These are phyloP conservation scores for Cryphonectria parasitica DNA, from an alignment of 2,329 filamentous ascomycete species.

Conservation along the genomic window DNA sequence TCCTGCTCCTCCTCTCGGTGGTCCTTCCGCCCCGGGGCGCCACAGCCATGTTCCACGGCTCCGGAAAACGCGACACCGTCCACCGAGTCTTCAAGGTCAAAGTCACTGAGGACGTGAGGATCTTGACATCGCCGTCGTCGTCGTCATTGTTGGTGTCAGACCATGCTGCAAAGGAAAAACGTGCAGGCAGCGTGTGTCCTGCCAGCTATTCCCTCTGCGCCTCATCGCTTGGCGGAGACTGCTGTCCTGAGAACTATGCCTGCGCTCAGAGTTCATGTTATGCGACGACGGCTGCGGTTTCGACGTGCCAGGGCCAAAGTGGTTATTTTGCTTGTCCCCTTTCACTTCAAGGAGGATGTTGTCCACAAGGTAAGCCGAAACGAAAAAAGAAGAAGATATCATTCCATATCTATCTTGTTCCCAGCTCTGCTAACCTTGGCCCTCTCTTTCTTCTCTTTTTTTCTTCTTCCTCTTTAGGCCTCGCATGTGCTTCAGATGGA, in stretches of 20 bases:
- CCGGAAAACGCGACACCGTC: constrained; percentile 32
- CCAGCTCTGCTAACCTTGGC: not conserved
- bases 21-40: constrained; percentile 32
- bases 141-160: not conserved
- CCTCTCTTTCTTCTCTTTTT: not conserved
- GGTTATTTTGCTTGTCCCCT: constrained; percentile 48
- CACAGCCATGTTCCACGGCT: constrained; percentile 34
- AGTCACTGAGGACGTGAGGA: constrained; percentile 28
- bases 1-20: constrained; percentile 33
- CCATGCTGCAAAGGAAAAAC: constrained; percentile 20
- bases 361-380: constrained; percentile 34
- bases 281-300: constrained; percentile 49
- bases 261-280: constrained; percentile 54
- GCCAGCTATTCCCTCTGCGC: constrained; percentile 40
- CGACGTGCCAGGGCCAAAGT: constrained; percentile 40
- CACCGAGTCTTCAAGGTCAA: constrained; percentile 35
- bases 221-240: constrained; percentile 47
- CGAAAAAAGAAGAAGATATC: not conserved
- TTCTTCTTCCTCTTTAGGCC: constrained; percentile 45
- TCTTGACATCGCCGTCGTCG: not conserved
- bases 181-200: constrained; percentile 30
- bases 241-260: constrained; percentile 52
- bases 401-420: not conserved
- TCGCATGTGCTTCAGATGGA: constrained; percentile 44
- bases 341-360: constrained; percentile 42